These are phyloP conservation scores for Verticillium zaregamsianum DNA, from an alignment of 2,329 filamentous ascomycete species.

Conservation along the genomic window DNA sequence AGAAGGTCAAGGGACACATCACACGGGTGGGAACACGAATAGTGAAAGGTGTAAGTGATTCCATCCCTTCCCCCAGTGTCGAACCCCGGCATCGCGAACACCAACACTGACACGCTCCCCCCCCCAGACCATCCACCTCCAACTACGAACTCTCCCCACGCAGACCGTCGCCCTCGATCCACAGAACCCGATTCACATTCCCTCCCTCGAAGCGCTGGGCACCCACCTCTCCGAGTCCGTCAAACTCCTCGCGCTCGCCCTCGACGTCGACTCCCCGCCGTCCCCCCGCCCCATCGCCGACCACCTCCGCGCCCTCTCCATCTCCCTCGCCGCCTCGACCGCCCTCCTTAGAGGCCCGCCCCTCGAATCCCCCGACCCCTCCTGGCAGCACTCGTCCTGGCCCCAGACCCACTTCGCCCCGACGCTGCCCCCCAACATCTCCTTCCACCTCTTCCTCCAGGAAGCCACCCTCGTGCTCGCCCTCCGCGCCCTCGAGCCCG, in stretches of 20 bases:
- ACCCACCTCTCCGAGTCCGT: constrained; percentile 78
- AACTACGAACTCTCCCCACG: constrained; percentile 62
- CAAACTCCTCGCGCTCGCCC: constrained; percentile 75
- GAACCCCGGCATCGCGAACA: not conserved
- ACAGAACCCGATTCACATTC: constrained; percentile 52
- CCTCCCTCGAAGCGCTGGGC: constrained; percentile 67
- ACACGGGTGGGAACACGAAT: constrained; percentile 88
- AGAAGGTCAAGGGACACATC: constrained; percentile 87
- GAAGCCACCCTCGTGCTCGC: constrained; percentile 68
- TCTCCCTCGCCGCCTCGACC: constrained; percentile 48
- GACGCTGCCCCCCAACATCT: constrained; percentile 56
- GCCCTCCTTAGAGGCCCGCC: constrained; percentile 52
- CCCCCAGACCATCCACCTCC: constrained; percentile 67
- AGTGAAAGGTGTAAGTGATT: constrained; percentile 70
- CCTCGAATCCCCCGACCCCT: constrained; percentile 25
- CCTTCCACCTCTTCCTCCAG: constrained; percentile 66
- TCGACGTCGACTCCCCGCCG: constrained; percentile 48
- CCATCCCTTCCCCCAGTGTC: not conserved
- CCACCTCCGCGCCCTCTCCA: constrained; percentile 52
- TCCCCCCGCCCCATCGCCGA: constrained; percentile 51
- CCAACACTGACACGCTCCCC: not conserved
- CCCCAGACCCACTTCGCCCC: constrained; percentile 38
- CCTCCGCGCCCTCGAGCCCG: constrained; percentile 66
- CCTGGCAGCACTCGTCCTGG: constrained; percentile 41
- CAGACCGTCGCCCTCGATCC: constrained; percentile 45